Base-by-base conservation (phyloP, 192 early-diverging fungal species). In the Mortierella antarctica region DNA sequence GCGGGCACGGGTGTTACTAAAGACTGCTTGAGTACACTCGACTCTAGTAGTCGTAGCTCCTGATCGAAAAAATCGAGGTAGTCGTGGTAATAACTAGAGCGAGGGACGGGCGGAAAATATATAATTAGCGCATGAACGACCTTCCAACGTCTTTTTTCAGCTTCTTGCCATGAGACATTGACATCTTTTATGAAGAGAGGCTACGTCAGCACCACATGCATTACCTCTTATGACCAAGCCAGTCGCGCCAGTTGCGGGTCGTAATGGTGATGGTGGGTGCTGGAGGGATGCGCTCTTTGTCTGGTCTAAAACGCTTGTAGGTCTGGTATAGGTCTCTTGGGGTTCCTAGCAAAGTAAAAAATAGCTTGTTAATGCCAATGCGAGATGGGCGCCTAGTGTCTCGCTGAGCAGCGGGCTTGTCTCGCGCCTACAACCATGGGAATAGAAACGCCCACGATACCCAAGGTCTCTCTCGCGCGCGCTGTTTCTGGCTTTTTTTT, bases 21-120 rank as follows among this genome's bases (percentile, higher is more conserved):
- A 2, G 40, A 21, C 44, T 67, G 57, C 48, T 53, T 20, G 39
- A 46, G 56, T 5, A 47, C 53, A 46, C 40, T 53, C 41, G 62
- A 42, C 12, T 70, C 74, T 21, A 78, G 12, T 17, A 65, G 67
- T 48, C 42, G 56, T 41, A 78, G 23, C 50, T 78, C 74, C 48
- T 70, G 67, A 39, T 78, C 67, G 21, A 78, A 78, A 54, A 78
- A 78, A 41, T 78, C 74, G 23, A 78, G 74, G 31, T 78, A 78
- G 57, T 78, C 74, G 51, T 78, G 74, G 44, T 78, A 78, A 31
- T 78, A 78, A 49, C 67, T 74, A 41, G 5, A 53, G 6, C 41
- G 45, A 45, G 54, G 42, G 44, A 21, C 39, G 44, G 18, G 12
- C 17, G 41, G 14, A 48, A 47, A 31, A 31, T 31, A 31, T 31